Evolutionary conservation across 2,329 filamentous ascomycete genomes (phyloP).

Genomic region (Fusarium stilboides): DNA sequence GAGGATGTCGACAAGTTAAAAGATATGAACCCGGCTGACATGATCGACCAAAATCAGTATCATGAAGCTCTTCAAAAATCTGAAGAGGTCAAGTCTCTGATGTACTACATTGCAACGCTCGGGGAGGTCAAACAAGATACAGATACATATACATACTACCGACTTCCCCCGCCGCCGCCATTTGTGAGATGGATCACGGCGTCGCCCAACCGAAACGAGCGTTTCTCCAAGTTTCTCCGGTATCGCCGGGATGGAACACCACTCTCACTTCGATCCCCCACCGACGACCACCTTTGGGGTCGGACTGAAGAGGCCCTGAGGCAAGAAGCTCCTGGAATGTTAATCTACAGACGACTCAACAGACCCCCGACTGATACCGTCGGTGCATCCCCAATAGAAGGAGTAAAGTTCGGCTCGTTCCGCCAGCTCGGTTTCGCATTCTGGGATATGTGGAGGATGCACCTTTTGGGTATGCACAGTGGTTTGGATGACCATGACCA

Average conservation of each 20-base stretch:
- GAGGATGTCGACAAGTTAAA: constrained; percentile 20
- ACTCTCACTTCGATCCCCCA: not conserved
- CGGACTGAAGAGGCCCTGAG: constrained; percentile 14
- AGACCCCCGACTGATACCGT: not conserved
- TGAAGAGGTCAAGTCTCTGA: constrained; percentile 21
- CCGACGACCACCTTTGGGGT: constrained; percentile 7
- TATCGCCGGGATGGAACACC: constrained; percentile 2
- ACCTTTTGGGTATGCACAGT: constrained; percentile 24
- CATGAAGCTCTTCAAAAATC: not conserved
- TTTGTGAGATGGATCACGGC: constrained; percentile 27
- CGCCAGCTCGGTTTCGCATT: constrained; percentile 36
- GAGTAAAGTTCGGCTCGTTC: constrained; percentile 37
- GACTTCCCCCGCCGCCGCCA: not conserved
- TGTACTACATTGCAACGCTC: constrained; percentile 21
- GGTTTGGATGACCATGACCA: not conserved
- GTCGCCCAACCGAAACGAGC: constrained; percentile 5
- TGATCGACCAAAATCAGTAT: constrained; percentile 4
- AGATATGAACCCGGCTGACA: not conserved
- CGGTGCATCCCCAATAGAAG: constrained; percentile 18
- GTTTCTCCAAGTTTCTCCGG: not conserved
- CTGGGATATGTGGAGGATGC: constrained; percentile 40
- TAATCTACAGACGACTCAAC: not conserved
- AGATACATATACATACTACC: constrained; percentile 4
- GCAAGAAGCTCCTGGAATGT: constrained; percentile 3
- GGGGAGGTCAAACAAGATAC: constrained; percentile 7